These are phyloP conservation scores for Backusella tarrabulga DNA, from an alignment of 192 early-diverging fungal species.

Conservation along the genomic window DNA sequence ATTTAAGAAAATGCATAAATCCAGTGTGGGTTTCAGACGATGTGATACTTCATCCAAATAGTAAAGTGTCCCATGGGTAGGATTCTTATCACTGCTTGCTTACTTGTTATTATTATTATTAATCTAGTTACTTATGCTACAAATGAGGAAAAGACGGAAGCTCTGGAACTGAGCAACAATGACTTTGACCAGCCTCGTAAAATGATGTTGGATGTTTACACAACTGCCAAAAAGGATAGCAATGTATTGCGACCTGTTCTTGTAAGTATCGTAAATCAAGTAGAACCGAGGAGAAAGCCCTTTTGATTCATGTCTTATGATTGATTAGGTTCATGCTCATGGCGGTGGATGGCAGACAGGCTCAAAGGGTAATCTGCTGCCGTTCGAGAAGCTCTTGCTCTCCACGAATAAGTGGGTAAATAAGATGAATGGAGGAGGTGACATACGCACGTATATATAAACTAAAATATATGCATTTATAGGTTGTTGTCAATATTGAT, in stretches of 20 bases:
- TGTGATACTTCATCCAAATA: slow-evolving; percentile 18
- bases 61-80: not conserved
- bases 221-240: not conserved
- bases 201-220: slow-evolving; percentile 26
- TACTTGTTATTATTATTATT: not conserved
- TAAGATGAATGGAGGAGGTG: not conserved
- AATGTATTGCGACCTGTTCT: slow-evolving; percentile 18
- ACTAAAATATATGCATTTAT: slow-evolving; percentile 13
- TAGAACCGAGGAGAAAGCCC: too few relatives aligned
- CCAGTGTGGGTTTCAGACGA: not conserved
- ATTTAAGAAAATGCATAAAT: slow-evolving; percentile 3
- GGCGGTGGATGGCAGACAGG: slow-evolving; percentile 66
- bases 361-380: slow-evolving; percentile 37
- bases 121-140: slow-evolving; percentile 24
- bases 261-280: not conserved
- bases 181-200: slow-evolving; percentile 26
- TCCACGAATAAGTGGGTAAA: slow-evolving; percentile 20
- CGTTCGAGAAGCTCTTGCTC: slow-evolving; percentile 15
- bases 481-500: slow-evolving; percentile 62
- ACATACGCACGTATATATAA: not conserved
- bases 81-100: not conserved
- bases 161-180: slow-evolving; percentile 2
- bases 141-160: slow-evolving; percentile 19
- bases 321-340: slow-evolving; percentile 57
- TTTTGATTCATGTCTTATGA: not conserved